Base-by-base conservation (phyloP, 139 green algal species). In the Coccomyxa sp. region DNA sequence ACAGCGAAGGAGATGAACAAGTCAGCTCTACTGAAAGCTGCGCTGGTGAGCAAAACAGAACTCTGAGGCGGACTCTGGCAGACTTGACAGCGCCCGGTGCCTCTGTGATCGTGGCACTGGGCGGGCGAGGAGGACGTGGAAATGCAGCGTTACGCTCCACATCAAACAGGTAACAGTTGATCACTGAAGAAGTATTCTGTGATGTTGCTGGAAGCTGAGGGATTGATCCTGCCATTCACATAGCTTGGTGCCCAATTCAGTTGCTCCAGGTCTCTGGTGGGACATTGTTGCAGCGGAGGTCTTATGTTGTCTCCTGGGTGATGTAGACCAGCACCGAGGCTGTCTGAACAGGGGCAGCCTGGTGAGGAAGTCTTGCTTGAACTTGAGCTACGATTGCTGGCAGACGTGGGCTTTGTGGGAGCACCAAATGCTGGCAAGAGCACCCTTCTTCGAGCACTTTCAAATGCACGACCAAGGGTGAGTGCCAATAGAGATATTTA, bases 381-480 rank as follows among this genome's bases (percentile, higher is more conserved):
- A 32, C 82, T 95, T 77, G 86, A 91, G 83, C 77, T 90, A 28
- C 82, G 85, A 77, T 75, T 90, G 28, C 81, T 93, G 75, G 90
- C 90, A 31, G 90, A 94, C 32, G 82, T 93, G 28, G 92, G 86
- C 21, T 82, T 95, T 27, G 92, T 95, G 75, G 90, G 88, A 58
- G 74, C 90, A 45, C 92, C 92, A 27, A 95, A 95, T 80, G 92
- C 87, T 0, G 92, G 92, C 75, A 95, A 95, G 82, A 94, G 90
- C 88, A 92, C 88, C 0, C 87, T 95, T 76, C 88, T 95, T 25
- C 28, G 75, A 7, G 89, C 89, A 1, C 81, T 95, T 7, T 92
- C 89, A 0, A 85, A 77, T 18, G 92, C 92, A 4, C 76, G 82
- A 0, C 89, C 91, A 31, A 85, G 90, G 89, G 90, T 94, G n/a